A percentile compares a stretch with the other conserved stretches of the same genome.
These are phyloP conservation scores for Pseudonitzschia delicatissima DNA, from an alignment of 108 stramenopile species.

Conservation along the genomic window DNA sequence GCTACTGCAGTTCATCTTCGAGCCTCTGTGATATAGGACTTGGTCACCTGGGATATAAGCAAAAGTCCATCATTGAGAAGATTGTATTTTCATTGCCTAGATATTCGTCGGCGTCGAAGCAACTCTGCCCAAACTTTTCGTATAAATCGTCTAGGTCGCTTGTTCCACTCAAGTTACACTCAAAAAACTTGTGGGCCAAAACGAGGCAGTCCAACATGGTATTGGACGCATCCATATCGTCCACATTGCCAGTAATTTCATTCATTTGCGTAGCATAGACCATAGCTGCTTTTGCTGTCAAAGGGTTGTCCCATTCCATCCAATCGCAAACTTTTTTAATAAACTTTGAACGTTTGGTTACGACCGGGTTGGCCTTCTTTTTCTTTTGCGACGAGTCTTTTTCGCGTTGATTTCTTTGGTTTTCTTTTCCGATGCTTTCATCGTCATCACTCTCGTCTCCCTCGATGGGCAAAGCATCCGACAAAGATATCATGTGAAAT, in stretches of 20 bases:
- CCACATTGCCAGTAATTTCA: constrained; percentile 54
- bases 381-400: constrained; percentile 20
- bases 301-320: constrained; percentile 62
- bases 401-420: background rate
- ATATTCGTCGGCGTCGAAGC: constrained; percentile 59
- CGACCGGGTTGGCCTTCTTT: constrained; percentile 32
- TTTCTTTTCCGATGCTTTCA: constrained; percentile 5
- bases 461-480: constrained; percentile 34
- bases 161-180: constrained; percentile 44
- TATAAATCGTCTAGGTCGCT: constrained; percentile 47
- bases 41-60: constrained; percentile 47
- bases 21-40: no score
- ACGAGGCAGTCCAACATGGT: constrained; percentile 71
- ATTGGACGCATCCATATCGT: constrained; percentile 56
- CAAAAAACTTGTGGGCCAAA: constrained; percentile 73
- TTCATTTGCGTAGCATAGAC: constrained; percentile 56
- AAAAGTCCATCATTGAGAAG: constrained; percentile 77
- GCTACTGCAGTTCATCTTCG: no score
- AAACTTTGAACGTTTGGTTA: constrained; percentile 41
- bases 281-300: constrained; percentile 61
- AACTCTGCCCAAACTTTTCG: constrained; percentile 33
- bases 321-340: constrained; percentile 58
- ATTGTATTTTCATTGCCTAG: constrained; percentile 68
- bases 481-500: constrained; percentile 17
- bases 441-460: background rate